These are phyloP conservation scores for Starmera quercuum DNA, from an alignment of 805 yeast genomes.

Conservation along the genomic window DNA sequence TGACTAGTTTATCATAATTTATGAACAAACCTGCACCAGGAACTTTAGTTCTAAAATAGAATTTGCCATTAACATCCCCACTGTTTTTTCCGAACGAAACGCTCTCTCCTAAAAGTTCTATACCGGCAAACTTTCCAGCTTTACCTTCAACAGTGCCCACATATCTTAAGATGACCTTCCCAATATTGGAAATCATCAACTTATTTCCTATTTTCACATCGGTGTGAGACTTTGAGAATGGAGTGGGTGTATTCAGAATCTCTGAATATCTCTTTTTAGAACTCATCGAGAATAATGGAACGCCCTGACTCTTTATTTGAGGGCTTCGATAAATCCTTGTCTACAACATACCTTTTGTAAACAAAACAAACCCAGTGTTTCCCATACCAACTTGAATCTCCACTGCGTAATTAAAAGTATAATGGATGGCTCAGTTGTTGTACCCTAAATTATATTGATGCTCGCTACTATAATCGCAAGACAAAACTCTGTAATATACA, in stretches of 20 bases:
- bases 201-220: slow-evolving; percentile 11
- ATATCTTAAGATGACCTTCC: slow-evolving; percentile 59
- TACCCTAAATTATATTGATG: too few species aligned
- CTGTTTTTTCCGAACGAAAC: slow-evolving; percentile 69
- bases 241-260: slow-evolving; percentile 2
- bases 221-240: slow-evolving; percentile 3
- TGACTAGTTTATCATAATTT: slow-evolving; percentile 37
- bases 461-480: too few species aligned
- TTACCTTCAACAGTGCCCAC: slow-evolving; percentile 70
- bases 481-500: too few species aligned
- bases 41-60: slow-evolving; percentile 56
- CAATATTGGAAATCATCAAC: slow-evolving; percentile 55
- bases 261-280: slow-evolving; percentile 4
- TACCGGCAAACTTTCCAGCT: slow-evolving; percentile 75
- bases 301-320: too few species aligned
- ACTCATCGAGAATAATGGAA: too few species aligned
- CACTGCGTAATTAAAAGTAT: too few species aligned
- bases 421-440: too few species aligned
- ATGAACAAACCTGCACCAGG: slow-evolving; percentile 75
- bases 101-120: slow-evolving; percentile 69
- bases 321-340: too few species aligned
- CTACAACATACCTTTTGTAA: too few species aligned
- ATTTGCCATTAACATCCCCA: slow-evolving; percentile 70
- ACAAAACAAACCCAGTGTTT: too few species aligned
- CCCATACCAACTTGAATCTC: too few species aligned